phyloP scores from a whole-genome alignment of 176 grass and related monocot genomes.

The Zea mays region Zm-B73-REFERENCE-NAM-5.0 NC_050096.1:227733001-227733500 shows the following conservation, averaged over 20 bases:
- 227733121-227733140: constrained; percentile 35
- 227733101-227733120: constrained; percentile 20
- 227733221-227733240: constrained; percentile 33
- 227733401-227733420: not conserved
- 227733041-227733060: not conserved
- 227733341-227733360: constrained; percentile 9
- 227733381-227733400: constrained; percentile 31
- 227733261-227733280: constrained; percentile 42
- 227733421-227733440: constrained; percentile 25
- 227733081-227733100: not conserved
- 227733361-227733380: constrained; percentile 26
- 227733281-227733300: constrained; percentile 58
- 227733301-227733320: constrained; percentile 65
- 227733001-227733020: constrained; percentile 38
- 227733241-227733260: constrained; percentile 40
- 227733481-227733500: not conserved
- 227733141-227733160: constrained; percentile 29
- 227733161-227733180: not conserved
- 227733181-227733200: constrained; percentile 37
- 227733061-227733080: not conserved
- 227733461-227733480: constrained; percentile 26
- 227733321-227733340: constrained; percentile 58
- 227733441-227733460: constrained; percentile 12
- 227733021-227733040: constrained; percentile 30
- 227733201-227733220: constrained; percentile 27